Conservation (phyloP, 1,139 yeast genomes). For the Neolecta irregularis region DNA sequence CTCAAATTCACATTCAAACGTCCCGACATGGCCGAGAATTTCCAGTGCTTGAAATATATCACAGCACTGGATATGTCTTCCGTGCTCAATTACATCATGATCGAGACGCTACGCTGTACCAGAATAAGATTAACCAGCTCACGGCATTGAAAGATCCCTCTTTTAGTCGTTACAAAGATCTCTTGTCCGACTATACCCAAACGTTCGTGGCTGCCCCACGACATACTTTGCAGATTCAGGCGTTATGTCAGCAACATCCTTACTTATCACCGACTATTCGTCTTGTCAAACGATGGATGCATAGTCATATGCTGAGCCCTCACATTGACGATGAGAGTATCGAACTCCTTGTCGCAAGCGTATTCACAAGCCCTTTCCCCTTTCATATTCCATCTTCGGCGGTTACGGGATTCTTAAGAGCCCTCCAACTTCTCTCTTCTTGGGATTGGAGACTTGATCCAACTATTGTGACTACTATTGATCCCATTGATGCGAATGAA, state of each 20-base stretch:
- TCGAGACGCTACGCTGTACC: constrained; percentile 15
- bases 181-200: constrained; percentile 26
- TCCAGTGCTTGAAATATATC: constrained; percentile 4
- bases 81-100: constrained; percentile 18
- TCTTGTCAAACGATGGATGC: constrained; percentile 77
- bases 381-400: constrained; percentile 64
- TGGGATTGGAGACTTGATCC: constrained; percentile 97
- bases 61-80: constrained; percentile 15
- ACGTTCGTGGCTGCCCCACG: constrained; percentile 54
- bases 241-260: constrained; percentile 57
- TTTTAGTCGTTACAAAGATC: constrained; percentile 10
- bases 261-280: constrained; percentile 69
- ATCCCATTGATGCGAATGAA: constrained; percentile 42
- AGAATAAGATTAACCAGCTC: no score
- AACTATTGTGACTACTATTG: constrained; percentile 45
- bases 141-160: constrained; percentile 5
- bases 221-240: constrained; percentile 64
- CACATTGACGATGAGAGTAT: constrained; percentile 65
- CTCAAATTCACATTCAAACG: no score
- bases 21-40: constrained; percentile 12
- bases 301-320: constrained; percentile 37
- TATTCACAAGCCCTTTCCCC: constrained; percentile 65
- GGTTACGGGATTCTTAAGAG: constrained; percentile 64
- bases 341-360: constrained; percentile 68
- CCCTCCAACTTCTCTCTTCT: constrained; percentile 49